phyloP scores from a whole-genome alignment of 1,284 basidiomycete species.

The Pascua sp. region DNA sequence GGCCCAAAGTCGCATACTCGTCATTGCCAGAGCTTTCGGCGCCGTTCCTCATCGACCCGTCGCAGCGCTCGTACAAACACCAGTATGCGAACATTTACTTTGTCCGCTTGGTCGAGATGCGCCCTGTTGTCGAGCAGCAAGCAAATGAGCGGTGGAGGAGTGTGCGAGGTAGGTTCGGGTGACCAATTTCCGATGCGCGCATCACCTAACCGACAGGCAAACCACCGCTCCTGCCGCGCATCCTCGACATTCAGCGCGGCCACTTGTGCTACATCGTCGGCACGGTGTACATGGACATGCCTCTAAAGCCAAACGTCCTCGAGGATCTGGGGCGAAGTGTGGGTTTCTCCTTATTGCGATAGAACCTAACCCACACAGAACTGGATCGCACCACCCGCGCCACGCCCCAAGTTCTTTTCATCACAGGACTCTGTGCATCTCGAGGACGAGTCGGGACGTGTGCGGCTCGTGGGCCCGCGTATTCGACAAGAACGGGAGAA shows the following conservation, averaged over 20 bases:
- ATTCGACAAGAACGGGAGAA: constrained; percentile 48
- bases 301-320: constrained; percentile 92
- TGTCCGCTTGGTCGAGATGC: constrained; percentile 64
- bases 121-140: constrained; percentile 60
- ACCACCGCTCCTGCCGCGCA: constrained; percentile 72
- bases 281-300: constrained; percentile 97
- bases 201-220: constrained; percentile 54
- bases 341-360: constrained; percentile 34
- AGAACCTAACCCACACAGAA: constrained; percentile 57
- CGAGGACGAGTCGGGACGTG: constrained; percentile 92
- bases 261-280: constrained; percentile 87
- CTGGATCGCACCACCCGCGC: constrained; percentile 79
- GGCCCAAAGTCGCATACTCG: constrained; percentile 37
- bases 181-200: no score
- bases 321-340: constrained; percentile 92
- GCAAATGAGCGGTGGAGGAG: constrained; percentile 66
- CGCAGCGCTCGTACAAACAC: constrained; percentile 57
- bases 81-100: constrained; percentile 96
- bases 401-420: constrained; percentile 69
- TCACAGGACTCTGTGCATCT: constrained; percentile 77
- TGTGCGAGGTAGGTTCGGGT: constrained; percentile 55
- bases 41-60: constrained; percentile 45
- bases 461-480: constrained; percentile 74
- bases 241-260: constrained; percentile 82
- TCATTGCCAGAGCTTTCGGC: constrained; percentile 43